phyloP scores from a whole-genome alignment of 169 alveolate species.

The Condylostoma magnum region DNA sequence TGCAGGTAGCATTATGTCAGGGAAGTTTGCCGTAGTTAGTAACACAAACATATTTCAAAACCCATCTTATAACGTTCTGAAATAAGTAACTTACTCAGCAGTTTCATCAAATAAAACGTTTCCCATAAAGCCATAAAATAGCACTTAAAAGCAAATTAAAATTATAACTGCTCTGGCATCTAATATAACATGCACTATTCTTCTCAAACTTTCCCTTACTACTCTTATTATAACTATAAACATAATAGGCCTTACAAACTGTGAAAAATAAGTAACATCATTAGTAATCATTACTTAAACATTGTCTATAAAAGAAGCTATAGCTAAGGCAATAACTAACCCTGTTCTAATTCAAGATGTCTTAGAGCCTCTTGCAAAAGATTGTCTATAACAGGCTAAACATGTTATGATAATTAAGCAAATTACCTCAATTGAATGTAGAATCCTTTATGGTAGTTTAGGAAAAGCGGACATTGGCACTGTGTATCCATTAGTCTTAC shows the following conservation, averaged over 20 bases:
- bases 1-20: slow-evolving; percentile 63
- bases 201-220: slow-evolving; percentile 41
- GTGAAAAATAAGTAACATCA: not conserved
- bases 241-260: slow-evolving; percentile 22
- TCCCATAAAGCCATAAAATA: slow-evolving; percentile 41
- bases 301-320: not conserved
- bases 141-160: slow-evolving; percentile 19
- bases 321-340: not conserved
- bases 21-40: slow-evolving; percentile 52
- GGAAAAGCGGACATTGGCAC: slow-evolving; percentile 28
- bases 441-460: not conserved
- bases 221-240: slow-evolving; percentile 13
- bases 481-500: slow-evolving; percentile 10
- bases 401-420: not conserved
- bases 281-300: not conserved
- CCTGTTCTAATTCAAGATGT: not conserved
- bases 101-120: slow-evolving; percentile 31
- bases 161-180: slow-evolving; percentile 39
- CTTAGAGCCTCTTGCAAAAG: not conserved
- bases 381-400: slow-evolving; percentile 2
- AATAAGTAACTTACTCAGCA: slow-evolving; percentile 33
- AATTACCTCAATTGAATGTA: slow-evolving; percentile 16
- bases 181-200: slow-evolving; percentile 22
- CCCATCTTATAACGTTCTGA: slow-evolving; percentile 23
- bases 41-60: slow-evolving; percentile 33